Evolutionary conservation across 2,329 filamentous ascomycete species (phyloP), one percentile per base, ranked within the genome.

Genomic region (Dactylellina leptospora): DNA sequence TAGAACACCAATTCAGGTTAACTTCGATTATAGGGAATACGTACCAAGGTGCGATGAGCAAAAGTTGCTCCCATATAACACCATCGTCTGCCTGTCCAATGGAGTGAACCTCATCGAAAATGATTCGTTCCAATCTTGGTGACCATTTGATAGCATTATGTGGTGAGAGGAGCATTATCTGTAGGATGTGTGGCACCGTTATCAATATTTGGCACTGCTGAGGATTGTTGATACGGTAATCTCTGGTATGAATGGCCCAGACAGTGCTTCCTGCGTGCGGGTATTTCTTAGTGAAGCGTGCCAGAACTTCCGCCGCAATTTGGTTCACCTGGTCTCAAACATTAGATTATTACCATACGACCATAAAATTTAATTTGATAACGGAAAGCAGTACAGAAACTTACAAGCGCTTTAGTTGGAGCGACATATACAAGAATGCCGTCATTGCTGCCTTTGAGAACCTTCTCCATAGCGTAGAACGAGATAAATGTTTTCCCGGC

Each of bases 401-500:
- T 62, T 66, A 71, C 90, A 9, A 93, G 82, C 2, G 91, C 90
- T 77, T 93, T 93, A 0, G 90, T 93, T 0, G 90, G 90, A 0
- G 90, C 90, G 4, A 93, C 88, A 75, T 93, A 93, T 0, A 93
- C 88, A 4, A 93, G 80, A 1, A 93, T 84, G 1, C 86, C 87
- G 51, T 91, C 86, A 70, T 93, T 85, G 73, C 85, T 86, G 2
- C 84, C 83, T 76, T 89, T 83, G 8, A 93, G 81, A 0, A 92
- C 59, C 77, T 90, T 87, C 76, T 90, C 88, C 88, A 93, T 93
- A 1, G 90, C 90, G 75, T 93, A 92, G 78, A 93, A 93, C 0
- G 86, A 89, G 68, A 93, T 93, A 78, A 93, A 93, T 0, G 90
- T 93, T 79, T 93, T 93, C 74, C 90, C 90, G 0, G 90, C 88